Evolutionary conservation across 805 yeast genomes (phyloP), one percentile per base, ranked within the genome.

Genomic region (Priceomyces fermenticarens): DNA sequence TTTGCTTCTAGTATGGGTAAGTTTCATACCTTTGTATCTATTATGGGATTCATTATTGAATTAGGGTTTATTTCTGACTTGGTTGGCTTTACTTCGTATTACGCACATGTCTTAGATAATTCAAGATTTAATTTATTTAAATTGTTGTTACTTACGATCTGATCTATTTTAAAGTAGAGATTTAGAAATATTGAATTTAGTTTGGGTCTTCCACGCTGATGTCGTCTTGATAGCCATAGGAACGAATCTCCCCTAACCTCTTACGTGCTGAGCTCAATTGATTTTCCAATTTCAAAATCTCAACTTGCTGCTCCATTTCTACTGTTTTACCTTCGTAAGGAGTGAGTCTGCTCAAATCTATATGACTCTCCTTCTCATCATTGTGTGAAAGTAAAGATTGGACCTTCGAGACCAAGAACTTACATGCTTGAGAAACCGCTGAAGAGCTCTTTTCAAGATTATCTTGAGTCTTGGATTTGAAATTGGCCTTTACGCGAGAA

Each of bases 221-320:
- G 49, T 81, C 86, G 49, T 80, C 86, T 44, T 73, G 71, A 59
- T 88, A 88, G 42, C 90, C 83, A 41, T 75, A 80, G 60, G 84
- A 85, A 59, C 97, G 72, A 45, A 89, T 88, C 50, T 86, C 95
- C 23, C 95, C 93, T 46, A 88, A 69, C 53, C 85, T 77, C 65
- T 85, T 87, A 58, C 96, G 73, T 1, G 96, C 93, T 14, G 77
- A 61, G 35, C 65, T 66, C 51, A 89, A 70, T 35, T 84, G 77
- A 51, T 85, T 85, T 54, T 88, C 96, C 41, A 88, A 70, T 60
- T 85, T 86, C 62, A 88, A 70, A 38, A 89, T 88, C 57, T 86
- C 90, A 5, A 88, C 96, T 60, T 88, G 97, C 61, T 88, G 96
- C 57, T 88, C 95, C 95, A 88, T 86, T 53, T 89, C 93, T 15